Base-by-base conservation (phyloP, 1,139 yeast genomes). In the Arxiozyma heterogenica region DNA sequence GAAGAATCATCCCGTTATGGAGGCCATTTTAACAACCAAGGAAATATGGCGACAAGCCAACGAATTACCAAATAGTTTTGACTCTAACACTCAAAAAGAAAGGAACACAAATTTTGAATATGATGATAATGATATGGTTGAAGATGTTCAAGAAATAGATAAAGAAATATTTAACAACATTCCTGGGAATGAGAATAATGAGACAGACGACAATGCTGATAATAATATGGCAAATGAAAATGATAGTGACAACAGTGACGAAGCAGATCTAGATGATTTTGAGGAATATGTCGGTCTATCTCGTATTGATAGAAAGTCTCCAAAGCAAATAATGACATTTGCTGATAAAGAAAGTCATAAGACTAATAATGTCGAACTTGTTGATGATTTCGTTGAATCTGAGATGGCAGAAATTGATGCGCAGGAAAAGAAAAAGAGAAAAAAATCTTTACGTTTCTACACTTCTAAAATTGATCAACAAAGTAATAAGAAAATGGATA, bases 401-500 rank as follows among this genome's bases (percentile, higher is more conserved):
- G 79, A 79, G 20, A 74, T 81, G 46, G 88, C 85, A 51, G 93
- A 84, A 41, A 83, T 89, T 51, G 98, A 93, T 68, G 78, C 80
- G 58, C 95, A 89, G 67, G 98, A 91, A 53, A 90, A 93, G 69
- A 80, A 78, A 55, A 81, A 83, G 47, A 84, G 95, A 65, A 88
- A 86, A 75, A 84, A 82, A 70, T 81, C 95, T 0, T 80, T 93
- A 63, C 83, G 98, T 62, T 94, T 93, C 82, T 93, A 93, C 77
- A 93, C 98, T 1, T 87, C 98, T 57, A 93, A 91, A 73, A 91
- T 93, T 70, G 97, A 90, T 69, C 91, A 87, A 71, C 86, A 87
- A 51, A 82, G 79, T 45, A 78, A 80, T 59, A 82, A 81, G 67
- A 79, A 77, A 57, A 72, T 69, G 44, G 85, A 82, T 58, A 77